Percentiles rank a stretch among this genome's conserved stretches.
Evolutionary conservation across 495 filamentous ascomycete species (phyloP).

Genomic region (Penicillium samsonianum): DNA sequence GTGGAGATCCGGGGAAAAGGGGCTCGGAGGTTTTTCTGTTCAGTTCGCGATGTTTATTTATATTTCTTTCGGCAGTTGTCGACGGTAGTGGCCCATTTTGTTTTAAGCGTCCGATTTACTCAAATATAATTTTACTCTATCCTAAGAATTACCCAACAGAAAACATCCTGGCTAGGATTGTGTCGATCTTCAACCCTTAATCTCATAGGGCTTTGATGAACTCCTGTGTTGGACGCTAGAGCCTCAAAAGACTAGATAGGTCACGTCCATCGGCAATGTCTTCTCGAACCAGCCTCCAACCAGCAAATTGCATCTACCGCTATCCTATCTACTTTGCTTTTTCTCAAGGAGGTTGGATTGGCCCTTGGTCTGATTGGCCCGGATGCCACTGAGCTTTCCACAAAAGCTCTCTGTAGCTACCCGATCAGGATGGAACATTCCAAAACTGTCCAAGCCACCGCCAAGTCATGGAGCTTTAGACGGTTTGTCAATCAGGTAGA

Average conservation of each 20-base stretch:
- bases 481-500: conserved; percentile 10
- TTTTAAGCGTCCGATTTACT: neutral
- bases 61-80: conserved; percentile 1
- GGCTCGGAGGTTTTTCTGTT: neutral
- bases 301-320: conserved; percentile 1
- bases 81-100: neutral
- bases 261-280: conserved; percentile 18
- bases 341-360: conserved; percentile 17
- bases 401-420: conserved; percentile 26
- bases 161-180: neutral
- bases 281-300: neutral
- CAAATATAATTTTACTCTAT: neutral
- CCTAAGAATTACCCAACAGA: neutral
- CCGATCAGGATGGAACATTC: conserved; percentile 32
- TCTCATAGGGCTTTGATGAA: neutral
- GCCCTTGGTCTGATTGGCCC: conserved; percentile 14
- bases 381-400: conserved; percentile 19
- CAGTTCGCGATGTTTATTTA: neutral
- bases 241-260: conserved; percentile 12
- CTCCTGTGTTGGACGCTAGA: neutral
- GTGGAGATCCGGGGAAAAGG: conserved; percentile 16
- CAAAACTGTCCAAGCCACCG: conserved; percentile 21
- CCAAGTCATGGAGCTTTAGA: conserved; percentile 5
- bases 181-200: neutral
- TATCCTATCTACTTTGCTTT: conserved; percentile 13